Conservation (phyloP, 257 asterid genomes). For the Pogostemon cablin region DNA sequence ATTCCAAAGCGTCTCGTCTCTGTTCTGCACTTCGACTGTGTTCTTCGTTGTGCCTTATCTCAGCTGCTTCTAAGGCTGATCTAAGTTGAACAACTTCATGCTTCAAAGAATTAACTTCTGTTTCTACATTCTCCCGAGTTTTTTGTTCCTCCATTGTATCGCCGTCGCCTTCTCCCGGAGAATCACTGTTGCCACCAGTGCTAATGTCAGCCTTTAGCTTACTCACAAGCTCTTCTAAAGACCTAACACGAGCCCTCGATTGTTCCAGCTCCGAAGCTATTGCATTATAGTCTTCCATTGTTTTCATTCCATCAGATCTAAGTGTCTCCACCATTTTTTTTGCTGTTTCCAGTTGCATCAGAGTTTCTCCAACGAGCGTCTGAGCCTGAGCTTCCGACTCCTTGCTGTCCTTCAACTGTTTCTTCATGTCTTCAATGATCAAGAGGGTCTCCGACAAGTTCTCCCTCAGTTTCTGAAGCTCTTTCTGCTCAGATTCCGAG, state of each 20-base stretch:
- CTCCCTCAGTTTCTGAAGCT: slow-evolving; percentile 54
- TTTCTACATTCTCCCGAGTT: slow-evolving; percentile 33
- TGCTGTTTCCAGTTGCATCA: slow-evolving; percentile 68
- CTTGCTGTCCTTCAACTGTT: slow-evolving; percentile 50
- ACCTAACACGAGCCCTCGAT: slow-evolving; percentile 65
- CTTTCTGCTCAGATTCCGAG: slow-evolving; percentile 50
- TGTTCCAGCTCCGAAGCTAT: slow-evolving; percentile 61
- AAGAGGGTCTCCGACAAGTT: slow-evolving; percentile 48
- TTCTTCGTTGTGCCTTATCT: slow-evolving; percentile 60
- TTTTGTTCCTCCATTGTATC: slow-evolving; percentile 15
- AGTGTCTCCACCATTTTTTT: slow-evolving; percentile 60
- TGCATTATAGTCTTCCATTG: slow-evolving; percentile 48
- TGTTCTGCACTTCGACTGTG: slow-evolving; percentile 46
- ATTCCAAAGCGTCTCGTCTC: slow-evolving; percentile 50
- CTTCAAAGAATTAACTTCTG: slow-evolving; percentile 50
- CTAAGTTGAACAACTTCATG: slow-evolving; percentile 55
- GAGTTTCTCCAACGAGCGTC: slow-evolving; percentile 58
- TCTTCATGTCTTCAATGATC: slow-evolving; percentile 70
- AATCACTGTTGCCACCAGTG: slow-evolving; percentile 20
- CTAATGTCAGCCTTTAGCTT: slow-evolving; percentile 51
- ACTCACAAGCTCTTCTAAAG: slow-evolving; percentile 59
- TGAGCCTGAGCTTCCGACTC: slow-evolving; percentile 72
- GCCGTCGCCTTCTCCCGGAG: slow-evolving; percentile 11
- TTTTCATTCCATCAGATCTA: slow-evolving; percentile 58
- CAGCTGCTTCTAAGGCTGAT: slow-evolving; percentile 71